Evolutionary conservation across 2,329 filamentous ascomycete genomes (phyloP).

Genomic region (Paraphaeosphaeria minitans): DNA sequence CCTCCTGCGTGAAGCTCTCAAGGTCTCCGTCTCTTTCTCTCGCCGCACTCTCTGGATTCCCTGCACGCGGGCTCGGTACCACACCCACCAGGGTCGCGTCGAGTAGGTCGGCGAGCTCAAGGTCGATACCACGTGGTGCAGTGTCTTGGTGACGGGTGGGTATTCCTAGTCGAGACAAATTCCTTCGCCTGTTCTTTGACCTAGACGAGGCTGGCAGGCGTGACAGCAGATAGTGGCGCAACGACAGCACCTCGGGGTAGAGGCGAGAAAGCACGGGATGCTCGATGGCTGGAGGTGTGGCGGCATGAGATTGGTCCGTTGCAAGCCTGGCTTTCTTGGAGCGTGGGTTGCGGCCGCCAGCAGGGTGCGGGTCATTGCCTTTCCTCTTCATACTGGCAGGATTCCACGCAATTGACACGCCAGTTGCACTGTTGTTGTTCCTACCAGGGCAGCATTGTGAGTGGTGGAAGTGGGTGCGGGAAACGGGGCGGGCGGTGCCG

Average conservation of each 20-base stretch:
- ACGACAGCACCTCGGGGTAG: constrained; percentile 67
- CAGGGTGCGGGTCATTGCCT: constrained; percentile 21
- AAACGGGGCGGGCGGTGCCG: constrained; percentile 9
- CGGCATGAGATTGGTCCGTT: constrained; percentile 39
- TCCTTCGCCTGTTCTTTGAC: constrained; percentile 50
- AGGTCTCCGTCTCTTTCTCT: constrained; percentile 46
- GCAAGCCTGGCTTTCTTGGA: constrained; percentile 31
- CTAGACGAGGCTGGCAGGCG: constrained; percentile 70
- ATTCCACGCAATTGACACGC: constrained; percentile 17
- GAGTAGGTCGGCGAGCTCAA: constrained; percentile 62
- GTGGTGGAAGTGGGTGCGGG: neutral
- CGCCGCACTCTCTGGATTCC: constrained; percentile 52
- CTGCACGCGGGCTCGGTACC: constrained; percentile 54
- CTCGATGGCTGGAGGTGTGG: constrained; percentile 42
- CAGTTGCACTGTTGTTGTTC: constrained; percentile 5
- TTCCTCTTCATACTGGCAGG: constrained; percentile 40
- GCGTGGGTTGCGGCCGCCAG: constrained; percentile 20
- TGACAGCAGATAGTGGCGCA: constrained; percentile 73
- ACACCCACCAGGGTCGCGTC: constrained; percentile 71
- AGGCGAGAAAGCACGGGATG: constrained; percentile 72
- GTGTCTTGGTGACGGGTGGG: constrained; percentile 15
- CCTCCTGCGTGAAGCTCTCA: constrained; percentile 53
- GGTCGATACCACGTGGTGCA: constrained; percentile 48
- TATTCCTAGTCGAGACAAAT: constrained; percentile 47
- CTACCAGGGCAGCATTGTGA: neutral